phyloP scores from a whole-genome alignment of 164 flowering plant genomes.

The Chimonanthus praecox region DNA sequence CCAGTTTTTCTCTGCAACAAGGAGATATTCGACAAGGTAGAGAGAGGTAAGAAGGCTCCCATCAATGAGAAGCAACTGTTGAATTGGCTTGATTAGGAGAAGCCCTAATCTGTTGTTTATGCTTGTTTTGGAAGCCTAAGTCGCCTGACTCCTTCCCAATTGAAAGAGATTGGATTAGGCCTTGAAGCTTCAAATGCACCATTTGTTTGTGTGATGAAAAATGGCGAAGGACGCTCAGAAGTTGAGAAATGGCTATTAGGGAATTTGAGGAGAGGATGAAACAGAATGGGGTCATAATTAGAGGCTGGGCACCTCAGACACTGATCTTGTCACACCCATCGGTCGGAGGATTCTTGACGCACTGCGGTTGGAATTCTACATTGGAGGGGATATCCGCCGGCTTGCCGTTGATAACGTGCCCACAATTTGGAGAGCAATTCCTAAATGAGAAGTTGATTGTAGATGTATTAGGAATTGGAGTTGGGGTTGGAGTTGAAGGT shows the following conservation, averaged over 20 bases:
- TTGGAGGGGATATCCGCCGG: constrained; percentile 41
- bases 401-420: constrained; percentile 59
- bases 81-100: constrained; percentile 38
- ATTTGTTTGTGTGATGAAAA: constrained; percentile 42
- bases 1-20: constrained; percentile 42
- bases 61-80: constrained; percentile 24
- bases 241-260: constrained; percentile 36
- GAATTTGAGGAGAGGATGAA: constrained; percentile 39
- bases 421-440: constrained; percentile 51
- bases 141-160: constrained; percentile 17
- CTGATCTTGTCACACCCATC: constrained; percentile 46
- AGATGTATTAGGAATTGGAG: constrained; percentile 33
- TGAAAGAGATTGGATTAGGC: constrained; percentile 43
- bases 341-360: constrained; percentile 50
- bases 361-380: constrained; percentile 69
- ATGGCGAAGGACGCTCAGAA: constrained; percentile 11
- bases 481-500: constrained; percentile 32
- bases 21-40: constrained; percentile 22
- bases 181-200: constrained; percentile 43
- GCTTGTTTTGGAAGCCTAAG: constrained; percentile 44
- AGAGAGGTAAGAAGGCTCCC: constrained; percentile 30
- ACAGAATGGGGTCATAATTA: constrained; percentile 44
- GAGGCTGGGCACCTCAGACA: constrained; percentile 70
- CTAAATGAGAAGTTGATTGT: constrained; percentile 49
- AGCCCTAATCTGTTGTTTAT: constrained; percentile 38